Evolutionary conservation across 306 rosid genomes (phyloP), one percentile per base, ranked within the genome.

Genomic region (Urtica urens): DNA sequence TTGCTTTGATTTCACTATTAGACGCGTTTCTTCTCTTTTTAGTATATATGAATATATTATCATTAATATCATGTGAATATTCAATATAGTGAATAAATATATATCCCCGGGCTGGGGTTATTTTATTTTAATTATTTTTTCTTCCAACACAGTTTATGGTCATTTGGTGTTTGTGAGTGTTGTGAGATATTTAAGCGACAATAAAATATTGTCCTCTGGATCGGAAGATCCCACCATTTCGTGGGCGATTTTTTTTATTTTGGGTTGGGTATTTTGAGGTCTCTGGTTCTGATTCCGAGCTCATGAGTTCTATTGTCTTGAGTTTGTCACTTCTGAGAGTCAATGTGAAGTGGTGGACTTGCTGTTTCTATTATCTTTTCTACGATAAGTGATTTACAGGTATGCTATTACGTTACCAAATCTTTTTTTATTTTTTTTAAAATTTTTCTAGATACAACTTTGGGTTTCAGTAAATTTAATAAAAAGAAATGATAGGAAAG

Each of bases 361-460:
- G 73, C 75, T 74, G 63, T 72, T 72, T 72, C 46, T 76, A 64
- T 53, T 64, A 22, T 69, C 66, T 51, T 40, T 62, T 63, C 55
- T 73, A 66, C 62, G 26, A 75, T 66, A 55, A 71, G 66, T 75
- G 60, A 71, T 72, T 49, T 49, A 57, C 59, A 74, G 84, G 95
- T 81, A 58, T 53, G 79, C 41, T 46, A 6, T 40, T 38, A 18
- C 41, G 28, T 23, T 53, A 10, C 35, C 21, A 38, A 12, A 23
- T 0, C 2, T 37, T 45, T 27, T 13, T 23, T 11, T 28, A 3
- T 24, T 55, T 23, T 21, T 21, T 20, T 46, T 24, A n/a, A n/a
- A n/a, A n/a, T n/a, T n/a, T n/a, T n/a, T n/a, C n/a, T n/a, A n/a
- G n/a, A n/a, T n/a, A n/a, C n/a, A n/a, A n/a, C n/a, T n/a, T n/a